These are phyloP conservation scores for Lactarius quietus DNA, from an alignment of 768 basidiomycete species.

Conservation along the genomic window DNA sequence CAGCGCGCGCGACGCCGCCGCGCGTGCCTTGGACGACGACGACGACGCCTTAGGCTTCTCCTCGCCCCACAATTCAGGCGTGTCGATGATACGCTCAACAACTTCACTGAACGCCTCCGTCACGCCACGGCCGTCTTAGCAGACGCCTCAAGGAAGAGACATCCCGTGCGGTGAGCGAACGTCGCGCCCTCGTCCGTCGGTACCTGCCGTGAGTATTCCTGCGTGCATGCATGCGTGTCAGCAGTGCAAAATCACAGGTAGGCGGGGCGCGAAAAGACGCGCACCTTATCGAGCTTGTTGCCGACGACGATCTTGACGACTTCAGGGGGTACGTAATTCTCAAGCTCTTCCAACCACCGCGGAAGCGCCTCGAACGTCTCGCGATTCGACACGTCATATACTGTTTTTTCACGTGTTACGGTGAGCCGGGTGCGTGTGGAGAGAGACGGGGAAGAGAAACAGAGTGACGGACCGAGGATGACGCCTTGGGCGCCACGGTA, in stretches of 20 bases:
- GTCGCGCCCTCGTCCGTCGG: constrained; percentile 68
- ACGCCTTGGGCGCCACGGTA: constrained; percentile 88
- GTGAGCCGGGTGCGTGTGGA: too few relatives aligned
- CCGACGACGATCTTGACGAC: constrained; percentile 95
- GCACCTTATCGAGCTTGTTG: constrained; percentile 89
- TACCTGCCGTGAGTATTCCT: constrained; percentile 93
- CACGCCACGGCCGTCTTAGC: constrained; percentile 91
- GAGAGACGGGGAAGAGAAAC: not conserved
- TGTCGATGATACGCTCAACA: constrained; percentile 78
- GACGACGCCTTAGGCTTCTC: constrained; percentile 28
- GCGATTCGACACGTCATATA: constrained; percentile 92
- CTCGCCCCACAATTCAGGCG: constrained; percentile 71
- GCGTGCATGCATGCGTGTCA: constrained; percentile 30
- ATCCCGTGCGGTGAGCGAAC: constrained; percentile 80
- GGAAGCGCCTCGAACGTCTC: constrained; percentile 94
- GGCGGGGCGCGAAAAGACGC: not conserved
- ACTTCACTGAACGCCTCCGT: constrained; percentile 72
- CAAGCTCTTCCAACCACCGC: constrained; percentile 88
- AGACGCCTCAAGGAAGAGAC: constrained; percentile 86
- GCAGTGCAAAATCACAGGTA: too few relatives aligned
- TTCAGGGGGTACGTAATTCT: constrained; percentile 82
- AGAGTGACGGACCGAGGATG: constrained; percentile 56
- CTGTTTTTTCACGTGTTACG: constrained; percentile 40
- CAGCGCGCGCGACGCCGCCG: constrained; percentile 3
- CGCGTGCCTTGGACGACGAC: constrained; percentile 20